Percentiles rank a stretch among this genome's conserved stretches.
Evolutionary conservation across 2,329 filamentous ascomycete genomes (phyloP).

Genomic region (Hortaea werneckii): DNA sequence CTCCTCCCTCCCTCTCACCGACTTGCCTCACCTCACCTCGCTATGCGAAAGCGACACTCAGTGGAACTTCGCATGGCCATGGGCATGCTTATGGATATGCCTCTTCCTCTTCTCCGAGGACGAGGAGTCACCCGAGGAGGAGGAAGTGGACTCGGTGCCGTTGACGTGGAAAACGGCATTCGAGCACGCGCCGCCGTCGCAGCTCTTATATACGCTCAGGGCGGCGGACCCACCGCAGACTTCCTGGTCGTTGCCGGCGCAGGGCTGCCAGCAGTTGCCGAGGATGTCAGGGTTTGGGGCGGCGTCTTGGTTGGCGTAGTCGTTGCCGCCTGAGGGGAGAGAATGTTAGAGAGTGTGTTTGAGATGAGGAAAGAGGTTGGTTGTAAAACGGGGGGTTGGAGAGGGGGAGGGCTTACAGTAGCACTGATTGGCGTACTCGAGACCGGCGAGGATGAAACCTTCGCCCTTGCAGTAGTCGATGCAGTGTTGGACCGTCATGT

Average conservation of each 20-base stretch:
- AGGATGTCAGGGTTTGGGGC: conserved; percentile 37
- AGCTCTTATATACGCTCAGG: conserved; percentile 29
- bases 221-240: conserved; percentile 30
- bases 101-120: background rate
- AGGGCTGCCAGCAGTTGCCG: conserved; percentile 45
- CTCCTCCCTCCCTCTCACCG: too few species aligned
- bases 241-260: conserved; percentile 37
- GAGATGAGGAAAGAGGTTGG: conserved; percentile 11
- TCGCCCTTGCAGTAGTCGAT: conserved; percentile 41
- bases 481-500: conserved; percentile 49
- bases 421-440: conserved; percentile 37
- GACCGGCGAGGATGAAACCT: conserved; percentile 45
- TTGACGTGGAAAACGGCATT: conserved; percentile 12
- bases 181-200: conserved; percentile 19
- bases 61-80: background rate
- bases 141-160: background rate
- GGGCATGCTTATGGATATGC: background rate
- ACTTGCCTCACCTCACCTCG: too few species aligned
- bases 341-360: conserved; percentile 3
- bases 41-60: too few species aligned
- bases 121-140: background rate
- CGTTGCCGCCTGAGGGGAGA: background rate
- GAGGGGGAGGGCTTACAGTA: conserved; percentile 24
- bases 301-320: background rate
- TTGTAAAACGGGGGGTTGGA: conserved; percentile 34